phyloP scores from a whole-genome alignment of 768 basidiomycete genomes.

The Crassisporium funariophilum region DNA sequence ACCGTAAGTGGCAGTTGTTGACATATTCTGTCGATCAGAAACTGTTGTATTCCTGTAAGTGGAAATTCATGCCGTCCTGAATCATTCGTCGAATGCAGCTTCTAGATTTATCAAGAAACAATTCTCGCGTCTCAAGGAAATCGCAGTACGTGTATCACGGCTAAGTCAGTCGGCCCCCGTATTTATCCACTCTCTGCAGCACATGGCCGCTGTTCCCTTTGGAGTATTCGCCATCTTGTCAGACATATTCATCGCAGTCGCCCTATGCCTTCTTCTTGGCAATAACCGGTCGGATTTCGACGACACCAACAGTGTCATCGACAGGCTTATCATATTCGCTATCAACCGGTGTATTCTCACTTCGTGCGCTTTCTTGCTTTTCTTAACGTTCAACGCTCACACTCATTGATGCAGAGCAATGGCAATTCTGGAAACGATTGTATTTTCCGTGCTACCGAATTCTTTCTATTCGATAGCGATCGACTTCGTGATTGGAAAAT shows the following conservation, averaged over 20 bases:
- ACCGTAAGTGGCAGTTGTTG: background rate
- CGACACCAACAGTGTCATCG: slow-evolving; percentile 46
- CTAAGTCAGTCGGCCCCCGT: background rate
- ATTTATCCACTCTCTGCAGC: slow-evolving; percentile 20
- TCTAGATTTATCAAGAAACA: slow-evolving; percentile 40
- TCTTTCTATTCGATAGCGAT: slow-evolving; percentile 50
- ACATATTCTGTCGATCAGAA: slow-evolving; percentile 23
- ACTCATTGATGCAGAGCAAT: slow-evolving; percentile 30
- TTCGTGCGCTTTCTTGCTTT: slow-evolving; percentile 34
- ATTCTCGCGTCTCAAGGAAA: slow-evolving; percentile 36
- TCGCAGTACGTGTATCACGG: slow-evolving; percentile 29
- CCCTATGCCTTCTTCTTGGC: slow-evolving; percentile 43
- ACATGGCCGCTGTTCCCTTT: slow-evolving; percentile 44
- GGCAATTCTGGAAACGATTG: slow-evolving; percentile 39
- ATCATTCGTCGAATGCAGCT: background rate
- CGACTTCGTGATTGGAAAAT: slow-evolving; percentile 55
- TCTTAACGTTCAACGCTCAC: background rate
- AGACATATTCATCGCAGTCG: slow-evolving; percentile 46
- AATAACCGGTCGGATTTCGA: slow-evolving; percentile 41
- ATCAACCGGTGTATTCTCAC: slow-evolving; percentile 55
- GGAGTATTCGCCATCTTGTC: slow-evolving; percentile 46
- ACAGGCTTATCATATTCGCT: slow-evolving; percentile 47
- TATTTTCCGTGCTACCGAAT: slow-evolving; percentile 43
- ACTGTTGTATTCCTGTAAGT: slow-evolving; percentile 40
- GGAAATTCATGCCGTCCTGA: background rate